These are phyloP conservation scores for apple (Malus domestica) DNA, from an alignment of 306 rosid species.

Conservation along the genomic window ASM211411v1 NC_041799.1:31180501-31181000, in stretches of 20 bases:
- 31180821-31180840: background rate
- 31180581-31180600: background rate
- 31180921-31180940: background rate
- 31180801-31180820: background rate
- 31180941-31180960: background rate
- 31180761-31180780: conserved; percentile 13
- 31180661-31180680: conserved; percentile 30
- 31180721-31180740: background rate
- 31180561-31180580: background rate
- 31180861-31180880: background rate
- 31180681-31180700: background rate
- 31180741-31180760: conserved; percentile 7
- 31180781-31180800: background rate
- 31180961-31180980: no score
- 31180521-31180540: background rate
- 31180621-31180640: conserved; percentile 2
- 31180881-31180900: background rate
- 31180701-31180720: conserved; percentile 29
- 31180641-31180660: background rate
- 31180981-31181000: no score
- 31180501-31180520: background rate
- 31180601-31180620: conserved; percentile 13
- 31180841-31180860: background rate
- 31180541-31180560: background rate
- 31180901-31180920: background rate